These are phyloP conservation scores for Monilinia fructigena DNA, from an alignment of 2,329 filamentous ascomycete genomes.

Conservation along the genomic window DNA sequence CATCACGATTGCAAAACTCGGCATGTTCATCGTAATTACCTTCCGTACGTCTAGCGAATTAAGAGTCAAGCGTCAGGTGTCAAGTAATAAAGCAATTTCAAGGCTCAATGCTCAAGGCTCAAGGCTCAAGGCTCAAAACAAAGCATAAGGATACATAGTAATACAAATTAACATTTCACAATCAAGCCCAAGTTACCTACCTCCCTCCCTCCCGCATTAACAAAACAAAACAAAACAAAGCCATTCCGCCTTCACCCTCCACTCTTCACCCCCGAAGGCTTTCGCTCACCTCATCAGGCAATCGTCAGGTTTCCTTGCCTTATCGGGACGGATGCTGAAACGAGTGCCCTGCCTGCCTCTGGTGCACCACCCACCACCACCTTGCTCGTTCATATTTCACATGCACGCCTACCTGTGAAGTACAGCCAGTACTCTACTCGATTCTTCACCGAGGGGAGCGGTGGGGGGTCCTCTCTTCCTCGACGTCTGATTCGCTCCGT, in stretches of 20 bases:
- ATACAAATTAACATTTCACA: constrained; percentile 1
- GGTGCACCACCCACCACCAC: neutral
- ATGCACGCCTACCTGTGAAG: neutral
- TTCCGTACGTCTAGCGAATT: neutral
- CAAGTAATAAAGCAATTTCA: neutral
- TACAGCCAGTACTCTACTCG: too few relatives aligned
- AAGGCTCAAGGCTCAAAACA: too few relatives aligned
- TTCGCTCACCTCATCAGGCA: too few relatives aligned
- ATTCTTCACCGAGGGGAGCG: neutral
- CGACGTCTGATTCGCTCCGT: neutral
- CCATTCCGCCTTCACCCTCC: too few relatives aligned
- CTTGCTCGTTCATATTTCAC: neutral
- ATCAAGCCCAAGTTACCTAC: too few relatives aligned
- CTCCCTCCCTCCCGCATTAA: neutral
- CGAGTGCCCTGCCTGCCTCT: neutral
- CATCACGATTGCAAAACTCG: constrained; percentile 2
- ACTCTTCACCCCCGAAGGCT: neutral
- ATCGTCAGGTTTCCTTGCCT: neutral
- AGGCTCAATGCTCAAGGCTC: neutral
- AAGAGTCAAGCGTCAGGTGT: neutral
- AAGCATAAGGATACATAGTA: constrained; percentile 6
- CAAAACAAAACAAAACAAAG: neutral
- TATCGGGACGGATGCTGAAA: constrained; percentile 14
- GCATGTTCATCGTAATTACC: neutral
- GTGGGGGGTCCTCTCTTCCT: neutral